Percentiles rank a stretch among this genome's conserved stretches.
Conservation (phyloP, 2,329 filamentous ascomycete species). For the Monosporascus cannonballus region DNA sequence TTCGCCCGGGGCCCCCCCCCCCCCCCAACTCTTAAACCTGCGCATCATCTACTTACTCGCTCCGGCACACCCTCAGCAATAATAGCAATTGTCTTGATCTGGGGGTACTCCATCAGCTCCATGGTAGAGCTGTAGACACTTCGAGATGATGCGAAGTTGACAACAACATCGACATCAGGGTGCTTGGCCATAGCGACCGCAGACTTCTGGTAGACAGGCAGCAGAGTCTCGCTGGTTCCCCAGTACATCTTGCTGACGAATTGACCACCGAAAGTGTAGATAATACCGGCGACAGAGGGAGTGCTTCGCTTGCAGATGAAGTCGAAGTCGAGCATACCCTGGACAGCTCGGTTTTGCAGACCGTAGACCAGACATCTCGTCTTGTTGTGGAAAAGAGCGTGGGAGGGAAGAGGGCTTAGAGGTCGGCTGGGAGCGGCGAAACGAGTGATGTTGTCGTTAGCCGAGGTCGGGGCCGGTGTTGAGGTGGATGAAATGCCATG, state of each 20-base stretch:
- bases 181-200: conserved; percentile 94
- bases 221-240: conserved; percentile 97
- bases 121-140: conserved; percentile 98
- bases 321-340: conserved; percentile 97
- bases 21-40: background rate
- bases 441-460: conserved; percentile 98
- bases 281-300: conserved; percentile 96
- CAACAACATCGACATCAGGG: conserved; percentile 91
- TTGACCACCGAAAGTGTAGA: conserved; percentile 99
- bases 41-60: conserved; percentile 57
- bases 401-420: conserved; percentile 77
- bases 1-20: too few species aligned
- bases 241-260: conserved; percentile 99
- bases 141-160: conserved; percentile 99
- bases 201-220: conserved; percentile 95
- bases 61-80: conserved; percentile 99
- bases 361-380: conserved; percentile 99
- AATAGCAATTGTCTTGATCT: conserved; percentile 98
- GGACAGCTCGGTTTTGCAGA: conserved; percentile 88
- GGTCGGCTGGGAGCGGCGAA: conserved; percentile 91
- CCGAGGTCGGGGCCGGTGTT: conserved; percentile 51
- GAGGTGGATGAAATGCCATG: conserved; percentile 37
- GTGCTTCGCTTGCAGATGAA: conserved; percentile 99
- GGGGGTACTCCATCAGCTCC: conserved; percentile 95
- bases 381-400: conserved; percentile 98